phyloP scores from a whole-genome alignment of 441 rosid genomes.

The Euphorbia schlechtendalii region DNA sequence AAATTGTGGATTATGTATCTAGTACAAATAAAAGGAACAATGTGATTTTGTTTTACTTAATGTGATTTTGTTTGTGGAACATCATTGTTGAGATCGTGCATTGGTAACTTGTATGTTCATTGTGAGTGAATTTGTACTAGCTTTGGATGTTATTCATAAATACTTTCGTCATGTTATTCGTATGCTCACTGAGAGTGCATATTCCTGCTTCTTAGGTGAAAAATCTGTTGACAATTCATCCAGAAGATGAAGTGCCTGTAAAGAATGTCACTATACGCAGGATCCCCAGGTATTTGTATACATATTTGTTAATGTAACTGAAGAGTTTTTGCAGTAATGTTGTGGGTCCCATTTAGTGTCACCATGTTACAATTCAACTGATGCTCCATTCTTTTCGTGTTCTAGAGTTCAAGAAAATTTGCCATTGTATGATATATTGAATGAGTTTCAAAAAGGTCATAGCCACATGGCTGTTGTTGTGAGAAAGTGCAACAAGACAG shows the following conservation, averaged over 20 bases:
- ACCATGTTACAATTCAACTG: slow-evolving; percentile 12
- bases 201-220: slow-evolving; percentile 44
- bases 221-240: slow-evolving; percentile 75
- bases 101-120: background rate
- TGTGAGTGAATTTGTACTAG: background rate
- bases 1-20: slow-evolving; percentile 2
- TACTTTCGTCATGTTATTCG: background rate
- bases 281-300: slow-evolving; percentile 66
- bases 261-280: slow-evolving; percentile 75
- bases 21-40: background rate
- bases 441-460: no score
- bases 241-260: slow-evolving; percentile 77
- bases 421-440: slow-evolving; percentile 56
- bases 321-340: background rate
- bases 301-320: background rate
- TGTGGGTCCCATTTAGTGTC: slow-evolving; percentile 10
- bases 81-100: background rate
- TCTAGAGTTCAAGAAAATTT: slow-evolving; percentile 43
- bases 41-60: background rate
- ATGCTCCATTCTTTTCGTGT: slow-evolving; percentile 10
- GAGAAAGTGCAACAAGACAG: slow-evolving; percentile 30
- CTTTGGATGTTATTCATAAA: background rate
- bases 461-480: slow-evolving; percentile 60
- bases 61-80: background rate
- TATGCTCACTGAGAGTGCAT: no score